These are phyloP conservation scores for Agrocybe pediades DNA, from an alignment of 768 basidiomycete genomes.

Conservation along the genomic window DNA sequence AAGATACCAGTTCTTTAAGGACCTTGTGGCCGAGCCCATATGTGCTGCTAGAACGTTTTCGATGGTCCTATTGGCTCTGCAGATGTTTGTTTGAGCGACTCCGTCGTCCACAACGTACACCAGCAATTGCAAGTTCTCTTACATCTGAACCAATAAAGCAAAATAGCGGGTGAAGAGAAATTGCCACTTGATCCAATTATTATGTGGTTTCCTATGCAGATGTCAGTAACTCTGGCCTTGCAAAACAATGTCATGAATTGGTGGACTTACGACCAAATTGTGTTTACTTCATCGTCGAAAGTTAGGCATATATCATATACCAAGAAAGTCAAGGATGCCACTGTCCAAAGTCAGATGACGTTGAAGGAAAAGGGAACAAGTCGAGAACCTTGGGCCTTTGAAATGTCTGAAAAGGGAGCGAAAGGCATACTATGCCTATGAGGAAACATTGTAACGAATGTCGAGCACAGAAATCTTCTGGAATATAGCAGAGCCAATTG, in stretches of 20 bases:
- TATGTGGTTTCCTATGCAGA: conserved; percentile 20
- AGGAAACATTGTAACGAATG: no score
- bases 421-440: no score
- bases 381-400: neutral
- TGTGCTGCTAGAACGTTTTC: conserved; percentile 16
- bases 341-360: conserved; percentile 9
- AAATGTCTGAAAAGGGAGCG: neutral
- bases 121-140: conserved; percentile 6
- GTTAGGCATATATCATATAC: conserved; percentile 36
- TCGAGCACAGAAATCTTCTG: no score
- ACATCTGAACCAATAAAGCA: conserved; percentile 27
- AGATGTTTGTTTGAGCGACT: neutral
- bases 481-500: no score
- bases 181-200: conserved; percentile 29
- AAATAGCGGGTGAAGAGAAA: conserved; percentile 32
- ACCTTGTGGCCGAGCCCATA: conserved; percentile 2
- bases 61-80: conserved; percentile 24
- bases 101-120: neutral
- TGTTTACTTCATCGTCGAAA: conserved; percentile 34
- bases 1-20: conserved; percentile 25
- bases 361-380: neutral
- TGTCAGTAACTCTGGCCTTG: neutral
- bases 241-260: neutral
- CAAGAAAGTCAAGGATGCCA: conserved; percentile 32
- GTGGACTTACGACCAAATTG: conserved; percentile 34